Conservation (phyloP, 2,329 filamentous ascomycete genomes). For the Lasiodiplodia gonubiensis region DNA sequence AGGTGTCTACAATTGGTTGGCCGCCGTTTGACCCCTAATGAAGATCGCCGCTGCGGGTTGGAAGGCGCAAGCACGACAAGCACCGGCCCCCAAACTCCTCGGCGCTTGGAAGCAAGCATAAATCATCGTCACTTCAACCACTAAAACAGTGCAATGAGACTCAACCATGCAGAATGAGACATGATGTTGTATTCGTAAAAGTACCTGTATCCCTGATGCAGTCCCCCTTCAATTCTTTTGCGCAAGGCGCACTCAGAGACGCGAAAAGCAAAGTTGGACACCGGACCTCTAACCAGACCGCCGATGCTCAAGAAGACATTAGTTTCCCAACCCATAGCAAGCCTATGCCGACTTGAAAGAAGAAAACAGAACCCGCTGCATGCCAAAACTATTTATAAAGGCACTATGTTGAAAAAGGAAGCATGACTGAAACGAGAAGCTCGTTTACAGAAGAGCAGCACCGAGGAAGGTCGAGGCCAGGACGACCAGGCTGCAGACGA, state of each 20-base stretch:
- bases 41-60: conserved; percentile 12
- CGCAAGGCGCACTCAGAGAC: conserved; percentile 9
- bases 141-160: neutral
- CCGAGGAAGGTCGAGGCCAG: conserved; percentile 61
- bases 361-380: conserved; percentile 27
- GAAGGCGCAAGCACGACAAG: conserved; percentile 13
- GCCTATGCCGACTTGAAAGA: conserved; percentile 21
- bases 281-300: conserved; percentile 24
- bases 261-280: conserved; percentile 15
- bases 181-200: conserved; percentile 22
- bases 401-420: conserved; percentile 1
- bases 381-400: conserved; percentile 25
- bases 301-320: conserved; percentile 21
- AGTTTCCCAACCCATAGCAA: conserved; percentile 24
- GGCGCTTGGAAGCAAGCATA: conserved; percentile 24
- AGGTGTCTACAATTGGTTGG: conserved; percentile 3
- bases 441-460: conserved; percentile 50
- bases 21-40: conserved; percentile 18
- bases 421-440: neutral
- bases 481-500: conserved; percentile 59
- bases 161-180: neutral
- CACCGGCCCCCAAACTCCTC: conserved; percentile 15
- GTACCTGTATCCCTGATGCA: conserved; percentile 20
- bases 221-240: neutral
- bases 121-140: conserved; percentile 12